These are phyloP conservation scores for Aspergillus campestris DNA, from an alignment of 495 filamentous ascomycete species.

Conservation along the genomic window DNA sequence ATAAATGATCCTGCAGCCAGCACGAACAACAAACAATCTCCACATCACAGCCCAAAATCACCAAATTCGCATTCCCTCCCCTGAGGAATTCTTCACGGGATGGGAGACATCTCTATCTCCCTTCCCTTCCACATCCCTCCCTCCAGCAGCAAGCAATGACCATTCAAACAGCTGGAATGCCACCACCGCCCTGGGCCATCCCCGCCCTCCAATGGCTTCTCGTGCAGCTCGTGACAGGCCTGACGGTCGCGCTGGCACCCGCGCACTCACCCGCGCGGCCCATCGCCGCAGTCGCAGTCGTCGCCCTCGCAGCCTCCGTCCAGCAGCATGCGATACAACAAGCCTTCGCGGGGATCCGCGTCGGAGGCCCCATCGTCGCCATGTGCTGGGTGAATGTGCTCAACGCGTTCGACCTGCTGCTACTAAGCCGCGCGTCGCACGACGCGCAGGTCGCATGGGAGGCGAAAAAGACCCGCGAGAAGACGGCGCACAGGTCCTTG, in stretches of 20 bases:
- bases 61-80: too few species aligned
- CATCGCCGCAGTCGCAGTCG: not conserved
- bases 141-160: too few species aligned
- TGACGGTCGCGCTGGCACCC: constrained; percentile 7
- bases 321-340: not conserved
- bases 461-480: not conserved
- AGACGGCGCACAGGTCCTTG: not conserved
- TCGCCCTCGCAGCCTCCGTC: constrained; percentile 1
- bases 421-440: constrained; percentile 12
- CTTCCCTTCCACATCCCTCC: too few species aligned
- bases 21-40: too few species aligned
- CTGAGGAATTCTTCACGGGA: too few species aligned
- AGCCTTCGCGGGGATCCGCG: constrained; percentile 1
- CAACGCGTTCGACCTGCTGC: constrained; percentile 14
- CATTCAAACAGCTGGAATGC: too few species aligned
- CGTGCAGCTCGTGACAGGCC: constrained; percentile 8
- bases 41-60: too few species aligned
- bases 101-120: too few species aligned
- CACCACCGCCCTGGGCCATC: constrained; percentile 3
- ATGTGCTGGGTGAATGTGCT: constrained; percentile 19
- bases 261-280: constrained; percentile 4
- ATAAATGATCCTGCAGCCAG: too few species aligned
- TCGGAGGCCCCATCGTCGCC: constrained; percentile 11
- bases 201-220: constrained; percentile 6
- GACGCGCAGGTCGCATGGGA: constrained; percentile 10